A percentile compares a stretch with the other conserved stretches of the same genome.
These are phyloP conservation scores for Cryptococcus floricola DNA, from an alignment of 1,284 basidiomycete species.

Conservation along the genomic window DNA sequence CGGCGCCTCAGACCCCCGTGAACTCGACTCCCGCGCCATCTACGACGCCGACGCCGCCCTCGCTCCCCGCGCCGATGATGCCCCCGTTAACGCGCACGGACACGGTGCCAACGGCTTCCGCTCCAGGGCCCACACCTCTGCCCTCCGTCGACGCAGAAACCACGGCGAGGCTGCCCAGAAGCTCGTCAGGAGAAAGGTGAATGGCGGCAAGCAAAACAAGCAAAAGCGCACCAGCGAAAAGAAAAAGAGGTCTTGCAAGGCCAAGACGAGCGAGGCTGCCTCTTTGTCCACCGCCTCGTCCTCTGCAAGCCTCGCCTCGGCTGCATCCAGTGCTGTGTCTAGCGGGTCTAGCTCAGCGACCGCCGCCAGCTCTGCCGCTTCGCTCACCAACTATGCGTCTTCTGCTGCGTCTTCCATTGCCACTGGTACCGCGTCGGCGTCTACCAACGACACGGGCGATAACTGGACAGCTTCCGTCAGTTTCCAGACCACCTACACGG, in stretches of 20 bases:
- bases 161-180: conserved; percentile 5
- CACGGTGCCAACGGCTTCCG: conserved; percentile 1
- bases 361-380: not conserved
- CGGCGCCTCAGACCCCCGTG: not conserved
- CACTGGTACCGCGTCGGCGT: not conserved
- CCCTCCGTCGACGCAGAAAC: not conserved
- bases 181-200: conserved; percentile 10
- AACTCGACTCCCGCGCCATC: conserved; percentile 6
- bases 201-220: not conserved
- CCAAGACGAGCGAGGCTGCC: not conserved
- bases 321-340: not conserved
- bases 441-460: not conserved
- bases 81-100: conserved; percentile 2
- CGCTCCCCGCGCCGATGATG: not conserved
- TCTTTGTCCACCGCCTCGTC: conserved; percentile 1
- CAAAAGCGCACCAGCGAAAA: not conserved
- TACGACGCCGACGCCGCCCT: conserved; percentile 7
- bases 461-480: not conserved
- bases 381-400: not conserved
- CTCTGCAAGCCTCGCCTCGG: not conserved
- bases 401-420: not conserved
- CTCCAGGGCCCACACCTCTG: not conserved
- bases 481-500: not conserved
- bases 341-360: conserved; percentile 1
- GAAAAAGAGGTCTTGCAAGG: conserved; percentile 9